Evolutionary conservation across 2,329 filamentous ascomycete genomes (phyloP), one percentile per base, ranked within the genome.

Genomic region (Penicillium sp.): DNA sequence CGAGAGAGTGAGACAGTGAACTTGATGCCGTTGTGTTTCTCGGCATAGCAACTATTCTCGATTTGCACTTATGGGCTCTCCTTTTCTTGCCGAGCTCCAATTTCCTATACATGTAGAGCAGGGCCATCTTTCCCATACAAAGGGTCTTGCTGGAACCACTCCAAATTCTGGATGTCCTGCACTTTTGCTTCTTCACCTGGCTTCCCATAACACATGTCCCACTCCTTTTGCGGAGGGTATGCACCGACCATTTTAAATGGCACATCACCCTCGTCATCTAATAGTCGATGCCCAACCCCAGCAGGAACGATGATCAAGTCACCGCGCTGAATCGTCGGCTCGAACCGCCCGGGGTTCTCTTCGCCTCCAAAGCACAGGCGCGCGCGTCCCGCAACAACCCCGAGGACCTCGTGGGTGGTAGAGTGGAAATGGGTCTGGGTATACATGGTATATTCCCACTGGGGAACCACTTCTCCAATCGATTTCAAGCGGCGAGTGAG

Each of bases 131-230:
- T 67, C 0, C 79, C 79, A 65, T 80, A 82, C 14, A 85, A 63
- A 14, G 81, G 81, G 70, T 85, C 82, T 50, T 60, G 74, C 36
- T 71, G 61, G 53, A 85, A 80, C 82, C 81, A 85, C 4, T 54
- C 56, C 57, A 85, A 54, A 3, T 57, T 54, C 42, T 54, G 60
- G 38, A 84, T 83, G 6, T 55, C 61, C 47, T 73, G 64, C 6
- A 77, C 64, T 56, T 77, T 78, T 6, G 65, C 62, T 58, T 79
- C 76, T 59, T 85, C 83, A 0, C 72, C 78, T 29, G 70, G 57
- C 42, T 71, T 71, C 1, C 83, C 84, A 69, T 86, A 85, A 56
- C 83, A 86, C 84, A 87, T 86, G 64, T 87, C 82, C 82, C 82
- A 87, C 14, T 64, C 54, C 46, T 71, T 74, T 13, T 69, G 77